These are phyloP conservation scores for Parachlorella kessleri DNA, from an alignment of 139 green algal species.

Conservation along the genomic window DNA sequence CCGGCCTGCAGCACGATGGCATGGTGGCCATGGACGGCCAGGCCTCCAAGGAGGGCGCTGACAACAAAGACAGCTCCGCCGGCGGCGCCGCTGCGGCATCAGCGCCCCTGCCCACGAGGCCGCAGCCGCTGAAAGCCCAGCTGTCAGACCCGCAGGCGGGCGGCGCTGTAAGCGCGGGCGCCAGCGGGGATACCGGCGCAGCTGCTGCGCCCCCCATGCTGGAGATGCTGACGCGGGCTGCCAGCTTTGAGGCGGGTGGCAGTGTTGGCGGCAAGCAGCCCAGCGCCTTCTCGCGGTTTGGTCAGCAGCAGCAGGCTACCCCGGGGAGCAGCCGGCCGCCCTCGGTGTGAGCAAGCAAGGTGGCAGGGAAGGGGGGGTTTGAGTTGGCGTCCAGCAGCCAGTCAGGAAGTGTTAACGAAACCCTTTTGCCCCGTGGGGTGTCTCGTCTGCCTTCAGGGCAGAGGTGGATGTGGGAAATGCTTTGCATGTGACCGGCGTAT, in stretches of 20 bases:
- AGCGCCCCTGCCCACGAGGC: not conserved
- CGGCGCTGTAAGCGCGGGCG: not conserved
- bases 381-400: too few relatives aligned
- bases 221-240: not conserved
- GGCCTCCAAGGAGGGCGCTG: not conserved
- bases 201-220: not conserved
- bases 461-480: not conserved
- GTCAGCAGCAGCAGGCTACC: not conserved
- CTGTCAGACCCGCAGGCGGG: too few relatives aligned
- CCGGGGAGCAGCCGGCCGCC: too few relatives aligned
- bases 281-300: not conserved
- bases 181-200: not conserved
- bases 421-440: too few relatives aligned
- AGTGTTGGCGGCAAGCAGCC: not conserved
- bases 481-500: too few relatives aligned
- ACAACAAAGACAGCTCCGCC: not conserved
- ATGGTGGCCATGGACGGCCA: too few relatives aligned
- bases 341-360: too few relatives aligned
- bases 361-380: too few relatives aligned
- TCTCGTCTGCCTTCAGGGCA: too few relatives aligned
- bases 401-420: too few relatives aligned
- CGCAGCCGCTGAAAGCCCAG: not conserved
- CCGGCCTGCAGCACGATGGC: too few relatives aligned
- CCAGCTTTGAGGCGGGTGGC: not conserved
- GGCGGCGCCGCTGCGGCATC: not conserved